These are phyloP conservation scores for Staphylotrichum longicolle DNA, from an alignment of 495 filamentous ascomycete species.

Conservation along the genomic window DNA sequence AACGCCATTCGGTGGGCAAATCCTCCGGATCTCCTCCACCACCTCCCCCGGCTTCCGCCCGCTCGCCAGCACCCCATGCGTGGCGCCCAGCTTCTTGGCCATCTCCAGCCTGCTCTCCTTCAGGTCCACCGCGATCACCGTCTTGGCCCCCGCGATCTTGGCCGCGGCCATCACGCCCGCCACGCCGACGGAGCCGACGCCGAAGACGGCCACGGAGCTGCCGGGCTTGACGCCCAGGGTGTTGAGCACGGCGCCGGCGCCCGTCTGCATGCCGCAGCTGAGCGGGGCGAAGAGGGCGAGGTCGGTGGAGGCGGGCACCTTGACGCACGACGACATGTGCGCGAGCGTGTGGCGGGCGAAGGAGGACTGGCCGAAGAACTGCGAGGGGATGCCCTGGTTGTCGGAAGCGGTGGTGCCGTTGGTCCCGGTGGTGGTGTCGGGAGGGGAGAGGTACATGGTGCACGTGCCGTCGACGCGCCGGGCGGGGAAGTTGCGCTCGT, in stretches of 20 bases:
- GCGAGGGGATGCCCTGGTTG: slow-evolving; percentile 59
- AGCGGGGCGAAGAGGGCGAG: slow-evolving; percentile 42
- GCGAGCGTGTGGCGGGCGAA: slow-evolving; percentile 43
- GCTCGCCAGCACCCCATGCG: slow-evolving; percentile 37
- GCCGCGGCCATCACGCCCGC: slow-evolving; percentile 54
- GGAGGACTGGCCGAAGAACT: slow-evolving; percentile 54
- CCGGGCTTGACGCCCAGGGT: slow-evolving; percentile 49
- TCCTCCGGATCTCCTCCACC: slow-evolving; percentile 25
- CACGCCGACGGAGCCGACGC: slow-evolving; percentile 69
- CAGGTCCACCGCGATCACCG: slow-evolving; percentile 65
- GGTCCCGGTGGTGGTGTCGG: not conserved
- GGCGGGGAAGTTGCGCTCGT: slow-evolving; percentile 41
- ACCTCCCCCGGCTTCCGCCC: slow-evolving; percentile 24
- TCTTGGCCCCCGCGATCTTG: slow-evolving; percentile 16
- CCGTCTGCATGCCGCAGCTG: slow-evolving; percentile 52
- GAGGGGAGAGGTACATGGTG: slow-evolving; percentile 18
- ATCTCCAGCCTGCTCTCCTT: slow-evolving; percentile 56
- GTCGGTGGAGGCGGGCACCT: slow-evolving; percentile 27
- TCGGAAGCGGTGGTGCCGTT: not conserved
- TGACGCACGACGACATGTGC: slow-evolving; percentile 33
- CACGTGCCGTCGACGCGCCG: slow-evolving; percentile 23
- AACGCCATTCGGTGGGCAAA: slow-evolving; percentile 34
- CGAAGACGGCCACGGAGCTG: slow-evolving; percentile 65
- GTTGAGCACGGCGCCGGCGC: slow-evolving; percentile 46
- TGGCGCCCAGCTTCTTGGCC: slow-evolving; percentile 58